Base-by-base conservation (phyloP, 768 basidiomycete genomes). In the Leccinum disarticulatum region DNA sequence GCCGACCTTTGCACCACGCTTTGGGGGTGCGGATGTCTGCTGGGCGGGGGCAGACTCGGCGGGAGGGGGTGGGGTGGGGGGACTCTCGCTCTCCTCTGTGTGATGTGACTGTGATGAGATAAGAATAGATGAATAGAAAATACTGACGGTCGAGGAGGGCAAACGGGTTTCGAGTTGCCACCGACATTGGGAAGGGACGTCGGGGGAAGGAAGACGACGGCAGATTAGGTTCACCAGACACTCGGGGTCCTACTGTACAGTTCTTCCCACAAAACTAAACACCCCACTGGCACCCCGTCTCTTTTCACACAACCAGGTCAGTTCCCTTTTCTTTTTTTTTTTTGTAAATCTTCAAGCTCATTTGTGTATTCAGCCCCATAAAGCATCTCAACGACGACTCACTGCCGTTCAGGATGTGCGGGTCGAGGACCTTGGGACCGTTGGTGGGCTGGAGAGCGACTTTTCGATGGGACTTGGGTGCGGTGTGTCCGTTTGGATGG, bases 401-500 rank as follows among this genome's bases (percentile, higher is more conserved):
- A 85, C 82, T 84, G 88, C 83, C 90, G 83, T 52, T 64, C 63
- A 76, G 85, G 88, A 88, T 77, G 83, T 83, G 68, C 77, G 80
- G 83, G 80, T 89, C 87, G 81, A 91, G 82, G 91, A 92, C 84
- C 78, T 84, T 80, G 90, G 87, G 91, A 92, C 88, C 91, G 91
- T 93, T 86, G 82, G 70, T 76, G 75, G 80, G 87, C 87, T 90
- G 90, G 83, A 91, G 90, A 92, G 68, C 60, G 70, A 81, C 10
- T 46, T n/a, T 9, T 50, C 60, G 84, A 91, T 86, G 87, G 83
- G 90, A 90, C 87, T 88, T 91, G 91, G 91, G 91, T 92, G 90
- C 90, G 91, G 81, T 80, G 78, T 69, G 68, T 77, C 74, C 76
- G 79, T 76, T 79, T 46, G 79, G 83, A 68, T 60, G 75, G 75